Percentiles rank a stretch among this genome's conserved stretches.
Evolutionary conservation across 257 asterid genomes (phyloP).

Genomic region (Buddleja alternifolia): DNA sequence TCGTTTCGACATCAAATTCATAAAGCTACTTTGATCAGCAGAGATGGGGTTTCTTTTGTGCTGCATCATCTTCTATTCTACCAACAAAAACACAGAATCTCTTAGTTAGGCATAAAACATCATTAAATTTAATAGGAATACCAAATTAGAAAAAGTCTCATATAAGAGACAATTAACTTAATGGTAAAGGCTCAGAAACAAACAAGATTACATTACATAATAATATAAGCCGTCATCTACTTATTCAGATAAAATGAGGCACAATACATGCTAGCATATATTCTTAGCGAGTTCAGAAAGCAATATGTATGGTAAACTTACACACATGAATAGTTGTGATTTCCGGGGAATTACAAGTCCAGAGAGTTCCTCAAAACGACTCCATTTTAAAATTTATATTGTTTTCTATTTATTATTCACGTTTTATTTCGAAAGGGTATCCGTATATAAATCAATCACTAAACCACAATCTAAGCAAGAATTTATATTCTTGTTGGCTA

Average conservation of each 20-base stretch:
- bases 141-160: slow-evolving; percentile 6
- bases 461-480: slow-evolving; percentile 28
- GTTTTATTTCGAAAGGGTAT: neutral
- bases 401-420: neutral
- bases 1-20: slow-evolving; percentile 62
- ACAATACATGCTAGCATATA: neutral
- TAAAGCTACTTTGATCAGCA: slow-evolving; percentile 54
- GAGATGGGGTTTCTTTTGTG: slow-evolving; percentile 66
- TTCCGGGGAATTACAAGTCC: no score
- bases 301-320: no score
- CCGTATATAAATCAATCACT: slow-evolving; percentile 14
- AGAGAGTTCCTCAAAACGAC: no score
- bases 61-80: slow-evolving; percentile 62
- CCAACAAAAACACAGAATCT: neutral
- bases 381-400: neutral
- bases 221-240: slow-evolving; percentile 20
- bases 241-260: neutral
- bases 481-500: slow-evolving; percentile 33
- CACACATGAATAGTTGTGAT: no score
- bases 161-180: slow-evolving; percentile 27
- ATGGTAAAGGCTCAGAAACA: slow-evolving; percentile 20
- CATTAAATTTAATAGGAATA: slow-evolving; percentile 23
- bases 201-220: slow-evolving; percentile 24
- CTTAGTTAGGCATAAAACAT: slow-evolving; percentile 3
- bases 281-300: no score